Evolutionary conservation across 164 flowering plant species (phyloP).

Genomic region (Vitis rupestris): DNA sequence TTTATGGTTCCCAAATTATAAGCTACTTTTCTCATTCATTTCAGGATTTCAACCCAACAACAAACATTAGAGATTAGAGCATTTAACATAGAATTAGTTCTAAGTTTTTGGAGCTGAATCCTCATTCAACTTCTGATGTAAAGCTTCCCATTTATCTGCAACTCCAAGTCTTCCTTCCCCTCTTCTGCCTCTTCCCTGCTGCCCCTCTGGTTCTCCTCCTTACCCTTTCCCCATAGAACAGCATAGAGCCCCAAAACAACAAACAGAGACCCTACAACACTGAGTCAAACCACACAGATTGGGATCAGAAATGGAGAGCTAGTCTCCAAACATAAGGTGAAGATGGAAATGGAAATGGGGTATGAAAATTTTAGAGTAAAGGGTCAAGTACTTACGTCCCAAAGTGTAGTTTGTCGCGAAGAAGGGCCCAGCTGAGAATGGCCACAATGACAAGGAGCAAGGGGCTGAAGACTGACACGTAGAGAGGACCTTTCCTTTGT

Average conservation of each 20-base stretch:
- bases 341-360: neutral
- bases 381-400: slow-evolving; percentile 54
- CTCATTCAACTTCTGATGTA: neutral
- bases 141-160: slow-evolving; percentile 11
- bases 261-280: slow-evolving; percentile 59
- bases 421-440: slow-evolving; percentile 62
- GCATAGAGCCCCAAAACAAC: slow-evolving; percentile 77
- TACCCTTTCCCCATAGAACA: slow-evolving; percentile 81
- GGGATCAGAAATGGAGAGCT: neutral
- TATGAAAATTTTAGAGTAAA: neutral
- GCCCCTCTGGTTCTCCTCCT: slow-evolving; percentile 28
- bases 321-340: neutral
- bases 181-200: neutral
- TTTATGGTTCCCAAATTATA: too few species aligned
- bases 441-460: slow-evolving; percentile 70
- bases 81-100: too few species aligned
- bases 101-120: too few species aligned
- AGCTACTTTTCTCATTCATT: too few species aligned
- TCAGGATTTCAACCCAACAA: too few species aligned
- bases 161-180: slow-evolving; percentile 19
- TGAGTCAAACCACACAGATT: slow-evolving; percentile 20
- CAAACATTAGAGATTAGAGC: neutral
- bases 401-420: slow-evolving; percentile 53
- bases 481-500: slow-evolving; percentile 74
- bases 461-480: slow-evolving; percentile 79